Conservation (phyloP, 2,329 filamentous ascomycete species). For the Colletotrichum costaricense region DNA sequence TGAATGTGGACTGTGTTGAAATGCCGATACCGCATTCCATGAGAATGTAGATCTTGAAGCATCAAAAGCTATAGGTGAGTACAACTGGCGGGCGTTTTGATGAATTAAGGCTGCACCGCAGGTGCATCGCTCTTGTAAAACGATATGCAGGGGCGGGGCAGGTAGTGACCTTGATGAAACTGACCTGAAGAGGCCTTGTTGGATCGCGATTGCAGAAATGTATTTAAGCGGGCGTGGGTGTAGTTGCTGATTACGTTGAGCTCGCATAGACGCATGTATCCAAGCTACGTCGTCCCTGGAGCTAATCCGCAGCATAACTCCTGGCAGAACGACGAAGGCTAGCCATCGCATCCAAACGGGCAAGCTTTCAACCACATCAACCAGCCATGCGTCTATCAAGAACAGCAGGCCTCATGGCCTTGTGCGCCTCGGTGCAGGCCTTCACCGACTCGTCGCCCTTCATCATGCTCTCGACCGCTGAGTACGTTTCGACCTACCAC, state of each 20-base stretch:
- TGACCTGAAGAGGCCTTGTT: not conserved
- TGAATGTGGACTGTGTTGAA: not conserved
- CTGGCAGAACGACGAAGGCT: conserved; percentile 17
- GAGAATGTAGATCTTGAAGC: too few species aligned
- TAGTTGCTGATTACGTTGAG: conserved; percentile 1
- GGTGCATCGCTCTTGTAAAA: not conserved
- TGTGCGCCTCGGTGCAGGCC: conserved; percentile 72
- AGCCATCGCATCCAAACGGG: conserved; percentile 30
- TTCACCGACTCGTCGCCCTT: conserved; percentile 92
- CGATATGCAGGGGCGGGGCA: not conserved
- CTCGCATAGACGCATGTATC: conserved; percentile 4
- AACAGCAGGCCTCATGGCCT: conserved; percentile 62
- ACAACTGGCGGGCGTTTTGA: too few species aligned
- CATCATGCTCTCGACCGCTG: conserved; percentile 84
- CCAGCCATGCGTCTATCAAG: conserved; percentile 65
- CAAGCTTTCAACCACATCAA: conserved; percentile 25
- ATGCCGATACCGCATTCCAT: too few species aligned
- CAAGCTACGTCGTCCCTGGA: conserved; percentile 18
- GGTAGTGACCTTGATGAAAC: not conserved
- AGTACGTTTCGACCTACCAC: conserved; percentile 65
- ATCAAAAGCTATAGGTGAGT: too few species aligned
- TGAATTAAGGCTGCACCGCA: not conserved
- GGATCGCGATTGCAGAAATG: not conserved
- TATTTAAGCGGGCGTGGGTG: not conserved
- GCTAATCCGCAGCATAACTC: conserved; percentile 10